Conservation (phyloP, 495 filamentous ascomycete genomes). For the Penicillium salamii region DNA sequence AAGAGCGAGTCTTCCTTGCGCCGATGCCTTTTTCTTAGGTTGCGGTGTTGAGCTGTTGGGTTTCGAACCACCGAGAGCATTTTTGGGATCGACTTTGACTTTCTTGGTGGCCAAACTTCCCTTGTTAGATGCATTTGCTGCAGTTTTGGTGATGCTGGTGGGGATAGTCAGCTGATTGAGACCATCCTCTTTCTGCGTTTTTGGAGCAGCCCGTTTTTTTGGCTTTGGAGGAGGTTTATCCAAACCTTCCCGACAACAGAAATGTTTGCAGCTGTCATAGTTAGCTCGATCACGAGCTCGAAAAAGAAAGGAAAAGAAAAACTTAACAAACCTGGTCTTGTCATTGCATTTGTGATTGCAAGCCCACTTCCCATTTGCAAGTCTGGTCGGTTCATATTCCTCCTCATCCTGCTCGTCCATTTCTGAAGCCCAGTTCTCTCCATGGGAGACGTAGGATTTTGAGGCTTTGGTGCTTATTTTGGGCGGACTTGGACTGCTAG, state of each 20-base stretch:
- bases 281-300: constrained; percentile 11
- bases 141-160: constrained; percentile 24
- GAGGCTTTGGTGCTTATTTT: neutral
- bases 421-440: constrained; percentile 8
- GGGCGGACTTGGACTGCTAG: constrained; percentile 9
- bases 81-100: neutral
- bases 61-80: neutral
- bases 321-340: constrained; percentile 55
- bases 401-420: constrained; percentile 16
- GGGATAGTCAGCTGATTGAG: constrained; percentile 29
- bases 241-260: constrained; percentile 85
- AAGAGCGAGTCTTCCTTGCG: neutral
- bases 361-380: constrained; percentile 80
- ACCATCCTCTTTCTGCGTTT: constrained; percentile 17
- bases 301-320: constrained; percentile 30
- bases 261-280: constrained; percentile 66
- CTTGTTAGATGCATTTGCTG: neutral
- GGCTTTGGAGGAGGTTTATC: constrained; percentile 72
- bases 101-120: neutral
- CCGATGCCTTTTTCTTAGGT: neutral
- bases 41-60: neutral
- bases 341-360: constrained; percentile 85
- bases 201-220: constrained; percentile 24
- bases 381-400: constrained; percentile 47
- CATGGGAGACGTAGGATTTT: neutral